Evolutionary conservation across 306 rosid species (phyloP), one percentile per base, ranked within the genome.

Genomic region (Quercus agrifolia): DNA sequence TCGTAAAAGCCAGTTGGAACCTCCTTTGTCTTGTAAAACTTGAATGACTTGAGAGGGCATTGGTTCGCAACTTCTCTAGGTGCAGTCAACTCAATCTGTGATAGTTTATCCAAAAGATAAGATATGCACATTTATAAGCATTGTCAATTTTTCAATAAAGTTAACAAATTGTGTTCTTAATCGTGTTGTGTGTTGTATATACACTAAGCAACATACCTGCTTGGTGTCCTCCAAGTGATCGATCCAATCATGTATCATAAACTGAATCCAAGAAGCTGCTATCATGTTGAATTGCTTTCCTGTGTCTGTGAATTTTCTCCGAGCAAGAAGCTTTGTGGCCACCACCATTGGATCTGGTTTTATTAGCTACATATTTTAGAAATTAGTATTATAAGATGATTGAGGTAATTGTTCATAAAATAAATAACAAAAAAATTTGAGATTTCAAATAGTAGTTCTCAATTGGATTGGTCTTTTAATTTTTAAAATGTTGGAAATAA

Each of bases 181-280:
- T 73, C 5, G 58, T 23, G 46, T 27, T 5, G 44, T 6, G 2
- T 35, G 10, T 6, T 18, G 19, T 18, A 73, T 18, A 23, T 12
- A 30, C 10, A 38, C 44, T 38, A 38, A 38, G 44, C 44, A 56
- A 17, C 23, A 13, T 0, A 86, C 92, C 86, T 88, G 94, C 0
- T 84, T 28, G 33, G 90, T 84, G 38, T 84, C 90, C 35, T 90
- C 94, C 2, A 90, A 35, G 70, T 90, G 94, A 86, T 88, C 91
- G 15, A 86, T 72, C 91, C 91, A 90, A 58, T 90, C 94, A 57
- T 90, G 91, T 5, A 90, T 84, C 94, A 90, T 90, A 56, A 90
- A 88, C 55, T 90, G 91, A 83, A 88, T 84, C 94, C 91, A 90
- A 77, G 94, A 88, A 67, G 90, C 89, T n/a, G 93, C 91, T 3